Evolutionary conservation across 305 asterid species (phyloP).

Genomic region (Fraxinus paxiana): DNA sequence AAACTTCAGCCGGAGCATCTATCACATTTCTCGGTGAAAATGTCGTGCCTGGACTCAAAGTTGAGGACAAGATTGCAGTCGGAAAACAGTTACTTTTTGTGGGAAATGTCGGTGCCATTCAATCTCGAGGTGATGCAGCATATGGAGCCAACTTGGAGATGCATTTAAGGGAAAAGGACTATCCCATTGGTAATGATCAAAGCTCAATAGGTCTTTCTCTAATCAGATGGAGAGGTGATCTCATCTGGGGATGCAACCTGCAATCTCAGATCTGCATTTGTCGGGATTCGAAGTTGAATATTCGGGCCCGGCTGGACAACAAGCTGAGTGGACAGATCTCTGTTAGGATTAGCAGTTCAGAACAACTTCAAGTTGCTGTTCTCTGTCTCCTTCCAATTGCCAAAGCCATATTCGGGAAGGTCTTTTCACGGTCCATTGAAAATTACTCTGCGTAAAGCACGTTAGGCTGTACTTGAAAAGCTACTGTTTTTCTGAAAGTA

Average conservation of each 20-base stretch:
- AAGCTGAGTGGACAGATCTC: constrained; percentile 41
- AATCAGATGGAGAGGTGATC: constrained; percentile 35
- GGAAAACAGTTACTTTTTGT: constrained; percentile 29
- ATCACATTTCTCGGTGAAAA: constrained; percentile 29
- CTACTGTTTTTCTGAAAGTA: neutral
- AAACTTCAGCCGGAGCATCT: constrained; percentile 35
- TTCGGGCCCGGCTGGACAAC: constrained; percentile 38
- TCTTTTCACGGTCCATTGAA: constrained; percentile 25
- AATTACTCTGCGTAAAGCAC: neutral
- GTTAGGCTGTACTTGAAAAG: neutral
- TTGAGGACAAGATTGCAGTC: constrained; percentile 32
- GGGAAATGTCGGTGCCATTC: constrained; percentile 34
- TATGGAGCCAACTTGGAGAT: constrained; percentile 38
- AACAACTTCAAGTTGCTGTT: constrained; percentile 45
- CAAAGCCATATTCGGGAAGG: constrained; percentile 28
- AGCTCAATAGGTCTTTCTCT: constrained; percentile 34
- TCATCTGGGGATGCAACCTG: constrained; percentile 40
- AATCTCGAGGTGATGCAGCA: constrained; percentile 34
- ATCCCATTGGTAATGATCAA: constrained; percentile 26
- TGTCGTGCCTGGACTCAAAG: constrained; percentile 25
- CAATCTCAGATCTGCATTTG: constrained; percentile 37
- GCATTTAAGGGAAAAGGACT: constrained; percentile 25
- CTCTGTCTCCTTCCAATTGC: constrained; percentile 34
- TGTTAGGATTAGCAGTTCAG: constrained; percentile 46
- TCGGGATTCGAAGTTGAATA: constrained; percentile 29